Percentiles rank a stretch among this genome's conserved stretches.
Evolutionary conservation across 129 eudicot species (phyloP).

Genomic region (Kitagawia praeruptora): DNA sequence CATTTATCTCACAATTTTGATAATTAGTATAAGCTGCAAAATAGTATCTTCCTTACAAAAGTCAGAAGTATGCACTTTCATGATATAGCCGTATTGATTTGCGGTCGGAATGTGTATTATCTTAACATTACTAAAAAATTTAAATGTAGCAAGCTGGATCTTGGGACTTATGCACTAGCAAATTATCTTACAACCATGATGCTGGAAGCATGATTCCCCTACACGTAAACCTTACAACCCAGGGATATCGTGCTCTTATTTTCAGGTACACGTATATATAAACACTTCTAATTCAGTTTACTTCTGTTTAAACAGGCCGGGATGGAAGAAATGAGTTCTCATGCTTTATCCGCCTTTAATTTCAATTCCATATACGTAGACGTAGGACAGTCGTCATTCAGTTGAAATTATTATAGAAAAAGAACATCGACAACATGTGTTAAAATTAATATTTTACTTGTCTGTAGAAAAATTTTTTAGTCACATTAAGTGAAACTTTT

Average conservation of each 20-base stretch:
- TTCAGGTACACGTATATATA: slow-evolving; percentile 26
- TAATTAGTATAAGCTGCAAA: not conserved
- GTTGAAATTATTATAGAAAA: too few relatives aligned
- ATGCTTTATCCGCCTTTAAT: not conserved
- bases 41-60: not conserved
- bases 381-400: too few relatives aligned
- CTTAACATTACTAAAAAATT: not conserved
- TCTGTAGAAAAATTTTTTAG: too few relatives aligned
- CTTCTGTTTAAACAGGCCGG: not conserved
- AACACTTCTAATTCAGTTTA: not conserved
- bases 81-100: not conserved
- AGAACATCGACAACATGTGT: too few relatives aligned
- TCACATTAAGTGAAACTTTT: too few relatives aligned
- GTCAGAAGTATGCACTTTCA: not conserved
- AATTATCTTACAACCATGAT: slow-evolving; percentile 16
- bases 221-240: slow-evolving; percentile 36
- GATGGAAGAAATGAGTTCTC: not conserved
- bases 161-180: slow-evolving; percentile 28
- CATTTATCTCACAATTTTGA: not conserved
- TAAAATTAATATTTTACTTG: too few relatives aligned
- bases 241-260: slow-evolving; percentile 42
- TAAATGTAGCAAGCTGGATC: slow-evolving; percentile 21
- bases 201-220: slow-evolving; percentile 57
- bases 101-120: not conserved
- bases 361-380: not conserved